Evolutionary conservation across 306 rosid genomes (phyloP).

Genomic region (Crotalaria pallida): DNA sequence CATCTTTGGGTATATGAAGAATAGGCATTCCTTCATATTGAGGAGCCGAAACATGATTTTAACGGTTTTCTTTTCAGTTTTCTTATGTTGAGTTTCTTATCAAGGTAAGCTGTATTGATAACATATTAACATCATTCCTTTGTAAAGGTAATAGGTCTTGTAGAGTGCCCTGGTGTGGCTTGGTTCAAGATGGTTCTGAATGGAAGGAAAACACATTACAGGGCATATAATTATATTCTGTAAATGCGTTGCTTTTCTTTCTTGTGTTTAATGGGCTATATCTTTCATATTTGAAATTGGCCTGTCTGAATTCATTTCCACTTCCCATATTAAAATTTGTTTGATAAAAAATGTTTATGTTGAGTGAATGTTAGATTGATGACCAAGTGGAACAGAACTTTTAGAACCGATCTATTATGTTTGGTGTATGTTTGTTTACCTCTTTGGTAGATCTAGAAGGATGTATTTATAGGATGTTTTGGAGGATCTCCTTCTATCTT

Average conservation of each 20-base stretch:
- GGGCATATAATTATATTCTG: slow-evolving; percentile 27
- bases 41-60: slow-evolving; percentile 27
- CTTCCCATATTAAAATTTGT: too few species aligned
- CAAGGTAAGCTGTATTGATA: slow-evolving; percentile 30
- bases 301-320: neutral
- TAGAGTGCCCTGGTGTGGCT: slow-evolving; percentile 25
- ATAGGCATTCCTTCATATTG: slow-evolving; percentile 22
- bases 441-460: too few species aligned
- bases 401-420: too few species aligned
- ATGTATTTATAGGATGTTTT: too few species aligned
- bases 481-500: too few species aligned
- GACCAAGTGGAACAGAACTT: too few species aligned
- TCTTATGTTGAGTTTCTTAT: slow-evolving; percentile 28
- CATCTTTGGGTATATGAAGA: slow-evolving; percentile 27
- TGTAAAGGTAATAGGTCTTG: slow-evolving; percentile 43
- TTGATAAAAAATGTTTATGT: too few species aligned
- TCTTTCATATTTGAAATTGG: slow-evolving; percentile 3
- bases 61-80: slow-evolving; percentile 30
- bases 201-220: neutral
- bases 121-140: slow-evolving; percentile 34
- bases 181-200: slow-evolving; percentile 9
- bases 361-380: too few species aligned
- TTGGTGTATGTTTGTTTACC: too few species aligned
- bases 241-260: slow-evolving; percentile 30
- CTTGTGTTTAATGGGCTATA: slow-evolving; percentile 16